Evolutionary conservation across 257 asterid genomes (phyloP).

Genomic region (Solanum peruvianum): DNA sequence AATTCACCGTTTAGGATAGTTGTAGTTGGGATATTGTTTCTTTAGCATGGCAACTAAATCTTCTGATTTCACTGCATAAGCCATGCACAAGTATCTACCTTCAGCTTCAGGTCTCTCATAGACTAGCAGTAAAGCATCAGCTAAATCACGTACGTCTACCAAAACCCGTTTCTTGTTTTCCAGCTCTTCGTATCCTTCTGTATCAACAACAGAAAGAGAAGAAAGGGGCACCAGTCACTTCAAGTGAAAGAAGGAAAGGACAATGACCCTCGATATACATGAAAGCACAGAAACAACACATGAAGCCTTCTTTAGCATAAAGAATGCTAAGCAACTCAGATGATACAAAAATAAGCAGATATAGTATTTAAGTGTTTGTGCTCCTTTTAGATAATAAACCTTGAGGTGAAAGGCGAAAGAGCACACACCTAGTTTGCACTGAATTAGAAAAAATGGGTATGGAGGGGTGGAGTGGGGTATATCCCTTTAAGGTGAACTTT

Average conservation of each 20-base stretch:
- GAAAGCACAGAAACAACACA: not conserved
- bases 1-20: constrained; percentile 58
- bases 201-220: not conserved
- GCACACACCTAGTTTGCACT: not conserved
- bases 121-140: constrained; percentile 38
- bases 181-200: constrained; percentile 48
- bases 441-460: not conserved
- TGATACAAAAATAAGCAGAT: not conserved
- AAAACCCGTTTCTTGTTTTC: constrained; percentile 17
- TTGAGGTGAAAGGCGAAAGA: not conserved
- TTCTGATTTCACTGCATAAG: constrained; percentile 16
- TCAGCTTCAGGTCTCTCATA: constrained; percentile 55
- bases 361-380: not conserved
- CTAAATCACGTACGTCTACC: constrained; percentile 74
- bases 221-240: not conserved
- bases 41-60: constrained; percentile 38
- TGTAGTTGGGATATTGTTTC: constrained; percentile 38
- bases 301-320: not conserved
- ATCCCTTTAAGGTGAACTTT: not conserved
- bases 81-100: constrained; percentile 63
- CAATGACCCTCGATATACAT: not conserved
- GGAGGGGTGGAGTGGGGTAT: not conserved
- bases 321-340: not conserved
- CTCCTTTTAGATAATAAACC: not conserved
- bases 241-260: not conserved